Evolutionary conservation across 208 protist genomes (phyloP).

Genomic region (Endotrypanum monterogeii): DNA sequence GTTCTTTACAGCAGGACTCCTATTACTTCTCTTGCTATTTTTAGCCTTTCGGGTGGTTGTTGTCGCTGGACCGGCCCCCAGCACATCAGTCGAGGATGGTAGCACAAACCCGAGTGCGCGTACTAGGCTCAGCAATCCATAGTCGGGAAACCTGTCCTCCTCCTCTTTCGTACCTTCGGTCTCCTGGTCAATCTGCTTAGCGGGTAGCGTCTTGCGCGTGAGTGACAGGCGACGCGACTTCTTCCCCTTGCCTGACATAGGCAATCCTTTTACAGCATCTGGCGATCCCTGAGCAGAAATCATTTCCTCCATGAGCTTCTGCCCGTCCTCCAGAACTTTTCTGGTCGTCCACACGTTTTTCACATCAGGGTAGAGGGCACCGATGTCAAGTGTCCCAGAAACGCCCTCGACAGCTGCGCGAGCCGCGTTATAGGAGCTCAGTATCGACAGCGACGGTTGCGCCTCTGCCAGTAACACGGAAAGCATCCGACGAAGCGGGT

Average conservation of each 20-base stretch:
- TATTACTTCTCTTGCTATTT: slow-evolving; percentile 2
- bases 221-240: not conserved
- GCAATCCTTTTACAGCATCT: not conserved
- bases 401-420: not conserved
- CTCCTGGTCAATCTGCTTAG: not conserved
- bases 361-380: slow-evolving; percentile 20
- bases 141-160: slow-evolving; percentile 15
- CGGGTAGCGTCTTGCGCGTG: not conserved
- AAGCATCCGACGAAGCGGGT: slow-evolving; percentile 30
- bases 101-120: slow-evolving; percentile 27
- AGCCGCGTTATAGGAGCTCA: not conserved
- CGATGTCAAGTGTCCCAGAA: not conserved
- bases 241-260: not conserved
- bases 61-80: not conserved
- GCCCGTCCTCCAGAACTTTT: slow-evolving; percentile 1
- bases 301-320: slow-evolving; percentile 1
- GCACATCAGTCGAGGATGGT: not conserved
- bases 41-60: slow-evolving; percentile 5
- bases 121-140: slow-evolving; percentile 21
- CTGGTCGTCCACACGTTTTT: slow-evolving; percentile 2
- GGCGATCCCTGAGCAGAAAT: not conserved
- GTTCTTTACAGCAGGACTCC: slow-evolving; percentile 12
- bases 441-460: not conserved
- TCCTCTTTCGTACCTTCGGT: not conserved
- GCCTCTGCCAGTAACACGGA: not conserved